Evolutionary conservation across 1,284 basidiomycete species (phyloP), one percentile per base, ranked within the genome.

Genomic region (Naganishia liquefaciens): DNA sequence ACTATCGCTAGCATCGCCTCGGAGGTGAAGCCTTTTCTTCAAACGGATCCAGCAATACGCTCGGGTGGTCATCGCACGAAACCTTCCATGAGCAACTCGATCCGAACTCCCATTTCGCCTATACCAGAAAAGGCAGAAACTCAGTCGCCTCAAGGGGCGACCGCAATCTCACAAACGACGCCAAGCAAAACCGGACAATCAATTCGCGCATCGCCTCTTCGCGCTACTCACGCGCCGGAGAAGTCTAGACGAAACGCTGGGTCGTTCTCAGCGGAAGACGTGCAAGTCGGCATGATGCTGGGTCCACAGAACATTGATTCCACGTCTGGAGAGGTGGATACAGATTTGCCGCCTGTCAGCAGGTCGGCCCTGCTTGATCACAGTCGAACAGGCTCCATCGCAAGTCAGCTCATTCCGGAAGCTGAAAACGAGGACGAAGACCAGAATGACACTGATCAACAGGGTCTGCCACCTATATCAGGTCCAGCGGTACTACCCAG

Each of bases 181-280:
- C 43, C 49, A 63, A 43, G 58, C 73, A 40, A 70, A 70, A 62
- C 70, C 68, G 30, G 54, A 63, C 17, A 65, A 21, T 58, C 65
- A n/a, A 44, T 44, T 63, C 55, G 57, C 39, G 62, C 30, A 62
- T 70, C 58, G 64, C 64, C 67, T 1, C 17, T 54, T 3, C 51
- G 67, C 15, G 69, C 23, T 53, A 70, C 21, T 21, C 68, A 72
- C 62, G 75, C 28, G 70, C 74, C n/a, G 74, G 74, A 51, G 78
- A 71, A 84, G 83, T 68, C 84, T 1, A 71, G 92, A n/a, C 83
- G 93, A 25, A 90, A 95, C 75, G 93, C 90, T 1, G 93, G 93
- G 6, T 95, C 92, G 0, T 96, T 95, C 80, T 93, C 91, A 69
- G 88, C 84, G 40, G 89, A 91, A 73, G 93, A 96, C 75, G 88